phyloP scores from a whole-genome alignment of 2,329 filamentous ascomycete species.

The Clonostachys chloroleuca region DNA sequence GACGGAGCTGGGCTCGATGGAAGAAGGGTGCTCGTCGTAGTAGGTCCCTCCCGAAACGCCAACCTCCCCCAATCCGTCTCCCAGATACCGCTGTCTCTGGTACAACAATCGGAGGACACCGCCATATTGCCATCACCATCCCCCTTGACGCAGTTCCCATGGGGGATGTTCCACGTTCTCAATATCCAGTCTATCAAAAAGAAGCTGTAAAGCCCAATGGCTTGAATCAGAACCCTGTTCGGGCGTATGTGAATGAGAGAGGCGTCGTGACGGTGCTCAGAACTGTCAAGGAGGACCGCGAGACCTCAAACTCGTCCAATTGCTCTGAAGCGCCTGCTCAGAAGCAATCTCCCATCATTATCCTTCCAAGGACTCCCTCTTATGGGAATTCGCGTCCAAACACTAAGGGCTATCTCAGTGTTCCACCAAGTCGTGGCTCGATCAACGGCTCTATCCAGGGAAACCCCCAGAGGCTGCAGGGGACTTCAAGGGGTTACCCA shows the following conservation, averaged over 20 bases:
- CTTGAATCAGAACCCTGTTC: constrained; percentile 9
- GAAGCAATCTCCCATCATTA: too few relatives aligned
- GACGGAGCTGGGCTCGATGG: constrained; percentile 32
- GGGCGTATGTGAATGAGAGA: constrained; percentile 24
- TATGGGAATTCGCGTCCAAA: background rate
- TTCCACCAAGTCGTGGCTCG: background rate
- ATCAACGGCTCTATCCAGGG: background rate
- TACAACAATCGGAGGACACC: constrained; percentile 45
- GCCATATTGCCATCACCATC: constrained; percentile 59
- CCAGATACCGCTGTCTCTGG: constrained; percentile 53
- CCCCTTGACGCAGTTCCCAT: constrained; percentile 45
- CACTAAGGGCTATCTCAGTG: background rate
- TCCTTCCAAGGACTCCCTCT: too few relatives aligned
- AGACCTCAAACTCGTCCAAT: constrained; percentile 3
- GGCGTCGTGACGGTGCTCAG: constrained; percentile 28
- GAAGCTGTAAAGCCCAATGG: background rate
- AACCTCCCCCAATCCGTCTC: constrained; percentile 27
- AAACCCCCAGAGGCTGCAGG: background rate
- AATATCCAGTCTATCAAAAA: constrained; percentile 21
- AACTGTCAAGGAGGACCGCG: constrained; percentile 16
- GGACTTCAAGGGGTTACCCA: too few relatives aligned
- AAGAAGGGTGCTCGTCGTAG: constrained; percentile 31
- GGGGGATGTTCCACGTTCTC: constrained; percentile 20
- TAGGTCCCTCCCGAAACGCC: constrained; percentile 20
- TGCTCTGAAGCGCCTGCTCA: background rate